Evolutionary conservation across 208 protist genomes (phyloP).

Genomic region (Trypanosoma avium): DNA sequence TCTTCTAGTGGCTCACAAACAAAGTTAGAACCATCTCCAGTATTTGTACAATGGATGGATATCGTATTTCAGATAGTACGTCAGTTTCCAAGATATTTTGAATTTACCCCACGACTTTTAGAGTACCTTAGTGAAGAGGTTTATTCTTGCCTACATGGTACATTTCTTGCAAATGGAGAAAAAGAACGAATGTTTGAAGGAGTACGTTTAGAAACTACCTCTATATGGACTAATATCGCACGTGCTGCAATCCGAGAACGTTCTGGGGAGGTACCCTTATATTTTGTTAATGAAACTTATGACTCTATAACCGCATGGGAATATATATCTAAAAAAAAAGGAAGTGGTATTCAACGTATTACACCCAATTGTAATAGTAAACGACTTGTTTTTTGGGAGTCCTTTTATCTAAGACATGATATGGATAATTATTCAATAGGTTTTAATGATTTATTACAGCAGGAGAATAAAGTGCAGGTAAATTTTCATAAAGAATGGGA

Average conservation of each 20-base stretch:
- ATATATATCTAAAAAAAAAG: constrained; percentile 42
- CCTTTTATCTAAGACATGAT: constrained; percentile 51
- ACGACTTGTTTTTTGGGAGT: constrained; percentile 72
- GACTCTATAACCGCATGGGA: constrained; percentile 63
- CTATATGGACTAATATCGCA: constrained; percentile 77
- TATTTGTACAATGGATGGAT: constrained; percentile 96
- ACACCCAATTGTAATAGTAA: constrained; percentile 68
- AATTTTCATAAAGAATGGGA: constrained; percentile 54
- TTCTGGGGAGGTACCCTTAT: constrained; percentile 39
- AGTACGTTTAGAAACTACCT: constrained; percentile 57
- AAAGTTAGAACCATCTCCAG: constrained; percentile 81
- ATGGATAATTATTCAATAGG: constrained; percentile 22
- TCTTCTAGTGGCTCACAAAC: constrained; percentile 12
- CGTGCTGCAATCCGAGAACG: constrained; percentile 49
- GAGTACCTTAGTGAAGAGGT: constrained; percentile 81
- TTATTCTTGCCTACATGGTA: constrained; percentile 86
- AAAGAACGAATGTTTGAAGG: constrained; percentile 81
- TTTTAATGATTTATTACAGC: not conserved
- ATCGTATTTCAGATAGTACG: constrained; percentile 92
- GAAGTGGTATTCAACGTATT: constrained; percentile 39
- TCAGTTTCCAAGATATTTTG: constrained; percentile 93
- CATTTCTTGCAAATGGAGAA: constrained; percentile 83
- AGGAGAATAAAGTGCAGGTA: constrained; percentile 25
- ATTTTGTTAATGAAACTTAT: constrained; percentile 70
- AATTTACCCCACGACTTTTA: constrained; percentile 92